Percentiles rank a stretch among this genome's conserved stretches.
Conservation (phyloP, 257 asterid genomes). For the Solanum paucissectum region DNA sequence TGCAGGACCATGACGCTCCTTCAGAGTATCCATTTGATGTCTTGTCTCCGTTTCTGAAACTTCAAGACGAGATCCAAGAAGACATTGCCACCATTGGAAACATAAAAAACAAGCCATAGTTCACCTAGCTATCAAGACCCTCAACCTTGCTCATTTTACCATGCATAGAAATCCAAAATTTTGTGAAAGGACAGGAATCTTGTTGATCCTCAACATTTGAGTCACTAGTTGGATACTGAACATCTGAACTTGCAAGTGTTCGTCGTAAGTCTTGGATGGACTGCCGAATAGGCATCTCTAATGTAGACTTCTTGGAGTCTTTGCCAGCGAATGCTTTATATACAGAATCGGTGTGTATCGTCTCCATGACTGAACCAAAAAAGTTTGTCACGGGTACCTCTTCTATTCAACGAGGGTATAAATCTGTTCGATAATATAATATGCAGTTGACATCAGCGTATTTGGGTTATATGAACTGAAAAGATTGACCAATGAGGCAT, state of each 20-base stretch:
- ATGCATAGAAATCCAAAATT: constrained; percentile 34
- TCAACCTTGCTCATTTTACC: constrained; percentile 33
- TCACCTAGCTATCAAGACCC: constrained; percentile 45
- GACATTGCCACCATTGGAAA: constrained; percentile 50
- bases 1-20: neutral
- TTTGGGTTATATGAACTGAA: no score
- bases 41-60: neutral
- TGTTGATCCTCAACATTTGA: constrained; percentile 31
- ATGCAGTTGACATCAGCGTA: no score
- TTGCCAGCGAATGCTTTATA: constrained; percentile 42
- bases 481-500: no score
- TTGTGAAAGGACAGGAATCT: constrained; percentile 59
- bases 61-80: constrained; percentile 54
- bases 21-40: neutral
- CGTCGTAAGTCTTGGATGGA: constrained; percentile 16
- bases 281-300: constrained; percentile 19
- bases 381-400: no score
- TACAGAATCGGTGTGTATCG: constrained; percentile 74
- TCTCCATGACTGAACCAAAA: constrained; percentile 45
- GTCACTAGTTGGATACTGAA: constrained; percentile 18
- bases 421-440: no score
- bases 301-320: constrained; percentile 15
- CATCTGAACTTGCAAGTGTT: constrained; percentile 28
- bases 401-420: no score
- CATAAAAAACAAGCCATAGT: constrained; percentile 57